Evolutionary conservation across 805 yeast genomes (phyloP).

Genomic region (Saccharomycopsis oosterbeekiorum): DNA sequence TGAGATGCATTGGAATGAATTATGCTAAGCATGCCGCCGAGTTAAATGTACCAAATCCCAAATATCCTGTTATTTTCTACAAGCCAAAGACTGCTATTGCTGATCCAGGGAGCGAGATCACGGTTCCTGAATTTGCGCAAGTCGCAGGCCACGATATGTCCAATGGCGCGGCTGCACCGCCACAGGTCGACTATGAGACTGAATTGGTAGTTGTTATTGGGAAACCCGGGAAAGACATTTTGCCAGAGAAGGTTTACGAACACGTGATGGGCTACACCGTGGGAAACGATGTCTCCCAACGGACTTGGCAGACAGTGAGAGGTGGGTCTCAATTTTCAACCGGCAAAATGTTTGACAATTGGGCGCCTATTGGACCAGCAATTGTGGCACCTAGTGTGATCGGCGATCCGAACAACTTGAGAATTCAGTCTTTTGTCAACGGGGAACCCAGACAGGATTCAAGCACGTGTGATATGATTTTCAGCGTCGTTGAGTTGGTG

Average conservation of each 20-base stretch:
- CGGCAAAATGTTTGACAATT: slow-evolving; percentile 46
- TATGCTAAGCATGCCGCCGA: slow-evolving; percentile 36
- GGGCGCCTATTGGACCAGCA: slow-evolving; percentile 51
- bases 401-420: slow-evolving; percentile 28
- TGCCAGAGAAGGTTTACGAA: slow-evolving; percentile 33
- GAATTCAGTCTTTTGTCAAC: slow-evolving; percentile 34
- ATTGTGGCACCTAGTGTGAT: slow-evolving; percentile 32
- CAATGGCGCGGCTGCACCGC: slow-evolving; percentile 18
- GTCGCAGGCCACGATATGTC: slow-evolving; percentile 10
- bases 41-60: slow-evolving; percentile 33
- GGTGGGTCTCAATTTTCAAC: slow-evolving; percentile 46
- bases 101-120: slow-evolving; percentile 34
- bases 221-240: slow-evolving; percentile 34
- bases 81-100: slow-evolving; percentile 39
- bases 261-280: slow-evolving; percentile 43
- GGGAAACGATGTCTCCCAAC: slow-evolving; percentile 48
- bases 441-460: slow-evolving; percentile 39
- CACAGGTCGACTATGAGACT: slow-evolving; percentile 41
- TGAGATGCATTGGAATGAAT: slow-evolving; percentile 44
- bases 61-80: slow-evolving; percentile 40
- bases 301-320: slow-evolving; percentile 45
- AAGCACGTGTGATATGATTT: slow-evolving; percentile 39
- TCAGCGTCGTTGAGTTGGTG: slow-evolving; percentile 33
- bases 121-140: slow-evolving; percentile 33
- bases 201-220: slow-evolving; percentile 48